Conservation (phyloP, 2,329 filamentous ascomycete genomes). For the Pyrenophora graminea region DNA sequence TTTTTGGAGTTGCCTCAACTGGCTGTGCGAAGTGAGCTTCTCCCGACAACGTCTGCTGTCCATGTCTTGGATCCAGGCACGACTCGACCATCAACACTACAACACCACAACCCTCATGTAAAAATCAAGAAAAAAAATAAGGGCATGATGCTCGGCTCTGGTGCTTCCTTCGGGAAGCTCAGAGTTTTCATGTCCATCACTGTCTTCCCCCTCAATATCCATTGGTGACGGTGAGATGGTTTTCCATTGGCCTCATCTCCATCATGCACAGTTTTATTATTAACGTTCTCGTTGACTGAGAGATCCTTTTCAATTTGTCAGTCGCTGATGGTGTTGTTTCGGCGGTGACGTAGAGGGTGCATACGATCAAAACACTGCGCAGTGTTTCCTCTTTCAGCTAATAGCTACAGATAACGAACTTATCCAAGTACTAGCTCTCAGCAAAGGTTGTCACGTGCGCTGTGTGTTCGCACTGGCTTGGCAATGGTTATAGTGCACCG, state of each 20-base stretch:
- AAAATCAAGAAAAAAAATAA: conserved; percentile 40
- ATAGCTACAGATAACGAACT: not conserved
- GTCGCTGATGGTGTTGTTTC: too few species aligned
- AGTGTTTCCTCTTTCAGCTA: too few species aligned
- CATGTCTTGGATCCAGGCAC: conserved; percentile 30
- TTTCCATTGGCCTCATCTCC: not conserved
- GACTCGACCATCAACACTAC: conserved; percentile 29
- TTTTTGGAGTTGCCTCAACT: conserved; percentile 17
- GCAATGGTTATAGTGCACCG: not conserved
- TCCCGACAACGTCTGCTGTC: conserved; percentile 26
- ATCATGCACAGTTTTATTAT: not conserved
- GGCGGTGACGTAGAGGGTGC: too few species aligned
- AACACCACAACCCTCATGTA: conserved; percentile 22
- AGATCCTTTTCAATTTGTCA: too few species aligned
- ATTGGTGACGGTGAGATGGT: conserved; percentile 3
- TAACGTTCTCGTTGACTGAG: too few species aligned
- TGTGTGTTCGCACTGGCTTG: not conserved
- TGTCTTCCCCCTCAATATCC: not conserved
- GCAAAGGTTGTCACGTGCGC: not conserved
- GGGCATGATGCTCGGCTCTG: conserved; percentile 40
- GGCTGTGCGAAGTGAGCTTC: conserved; percentile 21
- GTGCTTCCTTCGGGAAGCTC: conserved; percentile 11
- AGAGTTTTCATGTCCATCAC: conserved; percentile 37
- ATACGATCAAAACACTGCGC: too few species aligned
- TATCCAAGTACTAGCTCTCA: not conserved